Evolutionary conservation across 345 rosid genomes (phyloP).

Genomic region (Alliaria petiolata): DNA sequence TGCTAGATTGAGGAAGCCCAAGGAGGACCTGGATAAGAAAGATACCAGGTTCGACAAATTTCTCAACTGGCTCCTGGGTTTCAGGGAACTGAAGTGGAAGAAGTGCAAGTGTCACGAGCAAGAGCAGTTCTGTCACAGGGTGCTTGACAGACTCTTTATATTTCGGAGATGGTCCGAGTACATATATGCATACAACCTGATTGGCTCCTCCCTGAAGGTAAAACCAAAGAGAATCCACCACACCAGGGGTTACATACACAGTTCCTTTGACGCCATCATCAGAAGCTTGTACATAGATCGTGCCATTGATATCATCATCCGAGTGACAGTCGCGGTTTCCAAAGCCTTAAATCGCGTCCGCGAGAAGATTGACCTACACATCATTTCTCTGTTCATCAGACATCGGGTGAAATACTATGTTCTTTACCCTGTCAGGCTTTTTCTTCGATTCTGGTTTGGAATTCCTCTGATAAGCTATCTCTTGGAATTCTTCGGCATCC

Average conservation of each 20-base stretch:
- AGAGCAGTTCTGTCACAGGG: neutral
- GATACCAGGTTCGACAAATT: neutral
- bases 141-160: conserved; percentile 26
- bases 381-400: neutral
- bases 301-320: neutral
- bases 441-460: neutral
- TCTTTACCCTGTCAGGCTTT: neutral
- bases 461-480: neutral
- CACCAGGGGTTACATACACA: neutral
- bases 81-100: conserved; percentile 24
- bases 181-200: conserved; percentile 41
- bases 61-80: conserved; percentile 17
- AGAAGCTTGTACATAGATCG: neutral
- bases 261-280: neutral
- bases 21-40: neutral
- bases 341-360: neutral
- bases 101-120: neutral
- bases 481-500: conserved; percentile 20
- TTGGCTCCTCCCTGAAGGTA: conserved; percentile 38
- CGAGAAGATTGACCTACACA: neutral
- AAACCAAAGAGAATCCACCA: conserved; percentile 22
- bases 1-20: conserved; percentile 4
- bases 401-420: neutral
- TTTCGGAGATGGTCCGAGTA: conserved; percentile 50
- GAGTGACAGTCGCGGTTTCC: neutral